Evolutionary conservation across 176 grass and related monocot genomes (phyloP).

Genomic region (Puya raimondii): DNA sequence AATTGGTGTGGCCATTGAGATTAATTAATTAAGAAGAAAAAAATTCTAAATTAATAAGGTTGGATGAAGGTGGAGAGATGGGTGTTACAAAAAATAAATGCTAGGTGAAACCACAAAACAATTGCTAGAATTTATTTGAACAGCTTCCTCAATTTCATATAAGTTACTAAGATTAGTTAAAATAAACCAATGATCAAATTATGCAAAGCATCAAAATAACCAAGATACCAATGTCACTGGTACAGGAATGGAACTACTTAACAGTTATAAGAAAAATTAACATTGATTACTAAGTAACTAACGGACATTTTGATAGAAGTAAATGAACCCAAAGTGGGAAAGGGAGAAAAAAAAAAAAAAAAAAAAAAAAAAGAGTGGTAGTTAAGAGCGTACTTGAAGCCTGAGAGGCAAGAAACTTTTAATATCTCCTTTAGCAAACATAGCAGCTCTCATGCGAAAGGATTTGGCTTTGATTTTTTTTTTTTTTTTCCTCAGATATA

Average conservation of each 20-base stretch:
- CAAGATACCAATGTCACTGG: no score
- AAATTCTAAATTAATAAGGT: no score
- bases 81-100: no score
- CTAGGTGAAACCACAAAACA: not conserved
- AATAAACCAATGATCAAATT: not conserved
- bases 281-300: not conserved
- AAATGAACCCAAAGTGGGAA: not conserved
- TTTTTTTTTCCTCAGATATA: not conserved
- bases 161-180: not conserved
- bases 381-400: not conserved
- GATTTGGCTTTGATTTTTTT: not conserved
- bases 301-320: not conserved
- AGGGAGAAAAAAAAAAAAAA: not conserved
- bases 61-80: no score
- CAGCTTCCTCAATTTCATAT: not conserved
- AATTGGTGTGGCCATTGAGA: no score
- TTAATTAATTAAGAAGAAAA: no score
- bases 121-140: not conserved
- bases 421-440: not conserved
- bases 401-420: not conserved
- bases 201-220: no score
- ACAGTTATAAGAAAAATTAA: not conserved
- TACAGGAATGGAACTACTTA: no score
- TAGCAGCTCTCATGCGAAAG: not conserved
- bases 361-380: not conserved